These are phyloP conservation scores for Bipolaris victoriae DNA, from an alignment of 2,329 filamentous ascomycete genomes.

Conservation along the genomic window DNA sequence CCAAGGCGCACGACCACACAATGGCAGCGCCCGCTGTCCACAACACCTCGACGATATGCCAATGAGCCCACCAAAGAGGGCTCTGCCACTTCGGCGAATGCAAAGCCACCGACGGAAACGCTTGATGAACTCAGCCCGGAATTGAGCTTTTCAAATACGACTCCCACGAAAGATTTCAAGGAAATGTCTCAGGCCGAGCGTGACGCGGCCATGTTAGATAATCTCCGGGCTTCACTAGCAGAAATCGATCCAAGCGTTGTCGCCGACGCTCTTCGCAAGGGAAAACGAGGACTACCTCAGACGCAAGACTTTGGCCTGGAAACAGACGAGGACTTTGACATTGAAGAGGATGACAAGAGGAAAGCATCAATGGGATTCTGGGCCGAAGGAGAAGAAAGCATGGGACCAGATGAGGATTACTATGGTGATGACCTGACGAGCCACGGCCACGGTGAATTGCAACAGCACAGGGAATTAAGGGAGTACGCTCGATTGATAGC, in stretches of 20 bases:
- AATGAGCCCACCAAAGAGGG: constrained; percentile 25
- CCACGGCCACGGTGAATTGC: constrained; percentile 83
- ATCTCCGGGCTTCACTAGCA: constrained; percentile 33
- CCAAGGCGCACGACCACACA: constrained; percentile 27
- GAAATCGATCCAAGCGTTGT: constrained; percentile 30
- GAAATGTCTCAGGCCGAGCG: constrained; percentile 19
- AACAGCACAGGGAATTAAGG: constrained; percentile 85
- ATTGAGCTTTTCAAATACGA: constrained; percentile 7
- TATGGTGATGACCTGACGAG: constrained; percentile 84
- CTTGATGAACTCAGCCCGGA: constrained; percentile 11
- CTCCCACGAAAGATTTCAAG: not conserved
- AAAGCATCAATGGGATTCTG: constrained; percentile 40
- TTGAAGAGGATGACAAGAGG: constrained; percentile 24
- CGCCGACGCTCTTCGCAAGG: constrained; percentile 34
- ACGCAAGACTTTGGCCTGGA: constrained; percentile 24
- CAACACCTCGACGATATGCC: constrained; percentile 29
- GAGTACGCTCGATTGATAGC: constrained; percentile 86
- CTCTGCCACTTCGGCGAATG: constrained; percentile 14
- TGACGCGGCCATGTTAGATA: constrained; percentile 27
- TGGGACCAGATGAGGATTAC: constrained; percentile 66
- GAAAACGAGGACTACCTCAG: constrained; percentile 28
- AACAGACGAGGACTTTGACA: constrained; percentile 36
- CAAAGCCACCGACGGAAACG: constrained; percentile 14
- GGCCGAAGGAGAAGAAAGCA: constrained; percentile 54
- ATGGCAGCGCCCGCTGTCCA: constrained; percentile 45